Evolutionary conservation across 1,284 basidiomycete species (phyloP), one percentile per base, ranked within the genome.

Genomic region (Ganoderma resinaceum): DNA sequence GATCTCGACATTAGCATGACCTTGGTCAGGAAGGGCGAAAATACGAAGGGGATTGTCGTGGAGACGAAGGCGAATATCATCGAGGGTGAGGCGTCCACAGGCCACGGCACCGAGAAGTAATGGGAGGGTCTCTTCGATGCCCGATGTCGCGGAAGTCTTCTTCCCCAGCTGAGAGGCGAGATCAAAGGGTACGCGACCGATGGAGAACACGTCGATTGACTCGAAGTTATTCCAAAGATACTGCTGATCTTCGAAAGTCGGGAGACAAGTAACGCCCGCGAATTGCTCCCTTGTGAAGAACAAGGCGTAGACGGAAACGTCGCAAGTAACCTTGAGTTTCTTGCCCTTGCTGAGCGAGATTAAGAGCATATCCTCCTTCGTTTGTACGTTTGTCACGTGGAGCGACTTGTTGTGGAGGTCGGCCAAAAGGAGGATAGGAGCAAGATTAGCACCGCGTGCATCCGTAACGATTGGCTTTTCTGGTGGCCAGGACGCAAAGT

Each of bases 301-400:
- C 69, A 99, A 85, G 12, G 95, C 89, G 81, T 96, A 99, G 62
- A 99, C 87, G 11, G 96, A 91, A 42, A 98, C 95, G 76, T 99
- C 98, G 79, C 97, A 99, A 2, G 97, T 99, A 68, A 99, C 97
- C 77, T 95, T 93, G 74, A 99, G 87, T 35, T 93, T 87, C 84
- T 97, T 98, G 65, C 93, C 92, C 83, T 99, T 99, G 86, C 95
- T 96, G 62, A 99, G 86, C 7, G 93, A 91, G 78, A 99, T 99
- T 68, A 99, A 83, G 49, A 93, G 84, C 66, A 99, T 86, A 79
- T 99, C 98, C 70, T 97, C 96, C 75, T 90, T 87, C 70, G 87
- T 92, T 73, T 92, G 91, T 43, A 99, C 95, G 76, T 97, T 94
- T n/a, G 95, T 96, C 71, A 99, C 89, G 80, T 99, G 97, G 38